Conservation (phyloP, 2,329 filamentous ascomycete genomes). For the Fusarium circinatum region DNA sequence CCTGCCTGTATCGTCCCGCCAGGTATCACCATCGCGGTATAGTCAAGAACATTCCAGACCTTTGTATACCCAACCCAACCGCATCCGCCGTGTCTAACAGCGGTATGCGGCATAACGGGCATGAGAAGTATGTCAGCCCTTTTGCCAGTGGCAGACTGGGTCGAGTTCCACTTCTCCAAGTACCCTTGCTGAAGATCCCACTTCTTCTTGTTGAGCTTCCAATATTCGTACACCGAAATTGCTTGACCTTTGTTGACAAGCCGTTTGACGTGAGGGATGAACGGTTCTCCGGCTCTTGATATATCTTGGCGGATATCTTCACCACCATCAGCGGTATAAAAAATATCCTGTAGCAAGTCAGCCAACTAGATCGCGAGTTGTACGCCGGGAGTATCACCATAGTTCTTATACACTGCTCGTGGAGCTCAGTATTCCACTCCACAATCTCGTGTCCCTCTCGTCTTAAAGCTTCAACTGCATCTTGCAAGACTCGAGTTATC, state of each 20-base stretch:
- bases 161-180: background rate
- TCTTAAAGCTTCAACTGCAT: background rate
- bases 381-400: background rate
- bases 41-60: constrained; percentile 1
- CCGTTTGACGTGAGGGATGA: background rate
- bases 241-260: background rate
- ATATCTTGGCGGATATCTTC: constrained; percentile 1
- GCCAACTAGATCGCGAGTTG: too few species aligned
- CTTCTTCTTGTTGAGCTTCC: constrained; percentile 1
- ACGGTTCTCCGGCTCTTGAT: background rate
- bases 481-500: background rate
- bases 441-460: background rate
- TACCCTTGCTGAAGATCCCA: background rate
- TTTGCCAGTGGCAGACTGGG: background rate
- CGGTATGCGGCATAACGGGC: background rate
- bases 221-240: background rate
- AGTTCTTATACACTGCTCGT: constrained; percentile 3
- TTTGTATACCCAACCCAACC: constrained; percentile 6
- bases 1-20: background rate
- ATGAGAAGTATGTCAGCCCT: background rate
- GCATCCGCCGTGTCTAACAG: background rate
- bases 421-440: background rate
- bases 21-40: background rate
- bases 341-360: background rate
- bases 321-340: background rate